phyloP scores from a whole-genome alignment of 306 rosid genomes.

The Vachellia collinsii region DNA sequence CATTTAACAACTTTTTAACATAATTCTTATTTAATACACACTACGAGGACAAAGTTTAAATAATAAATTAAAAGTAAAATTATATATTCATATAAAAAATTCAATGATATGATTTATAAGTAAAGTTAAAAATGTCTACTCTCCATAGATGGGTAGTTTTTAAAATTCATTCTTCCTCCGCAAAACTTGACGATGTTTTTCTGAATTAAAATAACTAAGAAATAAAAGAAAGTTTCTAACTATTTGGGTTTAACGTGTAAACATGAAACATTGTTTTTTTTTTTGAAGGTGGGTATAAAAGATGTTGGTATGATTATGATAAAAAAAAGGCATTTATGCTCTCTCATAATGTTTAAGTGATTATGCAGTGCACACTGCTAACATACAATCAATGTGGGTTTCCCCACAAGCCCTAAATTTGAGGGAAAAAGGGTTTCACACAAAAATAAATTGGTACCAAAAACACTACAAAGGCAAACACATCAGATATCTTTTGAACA shows the following conservation, averaged over 20 bases:
- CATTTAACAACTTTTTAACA: no score
- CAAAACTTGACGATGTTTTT: not conserved
- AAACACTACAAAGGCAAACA: slow-evolving; percentile 37
- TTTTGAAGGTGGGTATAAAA: not conserved
- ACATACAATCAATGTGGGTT: slow-evolving; percentile 42
- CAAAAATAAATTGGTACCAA: slow-evolving; percentile 33
- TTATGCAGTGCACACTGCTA: slow-evolving; percentile 33
- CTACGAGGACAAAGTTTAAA: no score
- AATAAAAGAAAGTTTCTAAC: not conserved
- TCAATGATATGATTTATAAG: no score
- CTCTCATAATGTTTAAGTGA: slow-evolving; percentile 31
- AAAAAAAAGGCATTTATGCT: slow-evolving; percentile 20
- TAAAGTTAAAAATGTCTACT: no score
- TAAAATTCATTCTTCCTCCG: not conserved
- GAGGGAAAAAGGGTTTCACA: slow-evolving; percentile 45
- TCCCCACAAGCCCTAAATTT: slow-evolving; percentile 52
- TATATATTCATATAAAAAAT: no score
- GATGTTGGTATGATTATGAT: slow-evolving; percentile 6
- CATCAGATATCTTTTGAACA: slow-evolving; percentile 27
- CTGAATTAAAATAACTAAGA: not conserved
- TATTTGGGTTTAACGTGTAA: not conserved
- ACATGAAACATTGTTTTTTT: not conserved
- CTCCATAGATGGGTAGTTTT: not conserved
- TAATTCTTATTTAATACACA: no score
- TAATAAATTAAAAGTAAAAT: no score